These are phyloP conservation scores for Leishmania gerbilli DNA, from an alignment of 208 protist genomes.

Conservation along the genomic window DNA sequence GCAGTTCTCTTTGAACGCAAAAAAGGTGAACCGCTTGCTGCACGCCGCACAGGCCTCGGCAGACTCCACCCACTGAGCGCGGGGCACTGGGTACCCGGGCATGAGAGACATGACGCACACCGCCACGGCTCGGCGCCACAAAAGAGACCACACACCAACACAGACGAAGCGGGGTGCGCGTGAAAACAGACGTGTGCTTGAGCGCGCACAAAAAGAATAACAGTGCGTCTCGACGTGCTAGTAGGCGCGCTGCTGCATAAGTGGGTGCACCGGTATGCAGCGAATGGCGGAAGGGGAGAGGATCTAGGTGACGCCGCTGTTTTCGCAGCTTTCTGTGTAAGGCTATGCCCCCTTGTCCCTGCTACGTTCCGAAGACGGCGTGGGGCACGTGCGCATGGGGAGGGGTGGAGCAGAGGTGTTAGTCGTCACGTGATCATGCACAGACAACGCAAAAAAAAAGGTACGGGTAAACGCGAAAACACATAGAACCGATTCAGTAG, in stretches of 20 bases:
- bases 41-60: slow-evolving; percentile 53
- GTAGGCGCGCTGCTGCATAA: background rate
- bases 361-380: background rate
- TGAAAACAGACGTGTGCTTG: background rate
- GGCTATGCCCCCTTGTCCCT: background rate
- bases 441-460: background rate
- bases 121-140: too few relatives aligned
- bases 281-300: background rate
- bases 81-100: slow-evolving; percentile 46
- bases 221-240: background rate
- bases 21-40: slow-evolving; percentile 56
- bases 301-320: too few relatives aligned
- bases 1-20: slow-evolving; percentile 59
- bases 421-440: background rate
- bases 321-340: background rate
- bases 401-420: background rate
- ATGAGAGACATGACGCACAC: slow-evolving; percentile 17
- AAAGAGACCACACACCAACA: background rate
- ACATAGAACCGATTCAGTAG: too few relatives aligned
- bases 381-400: background rate
- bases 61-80: slow-evolving; percentile 34
- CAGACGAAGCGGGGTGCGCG: background rate
- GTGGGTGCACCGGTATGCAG: background rate
- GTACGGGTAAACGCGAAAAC: background rate
- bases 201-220: background rate